phyloP scores from a whole-genome alignment of 1,139 yeast genomes.

The Hansenula lynferdii region DNA sequence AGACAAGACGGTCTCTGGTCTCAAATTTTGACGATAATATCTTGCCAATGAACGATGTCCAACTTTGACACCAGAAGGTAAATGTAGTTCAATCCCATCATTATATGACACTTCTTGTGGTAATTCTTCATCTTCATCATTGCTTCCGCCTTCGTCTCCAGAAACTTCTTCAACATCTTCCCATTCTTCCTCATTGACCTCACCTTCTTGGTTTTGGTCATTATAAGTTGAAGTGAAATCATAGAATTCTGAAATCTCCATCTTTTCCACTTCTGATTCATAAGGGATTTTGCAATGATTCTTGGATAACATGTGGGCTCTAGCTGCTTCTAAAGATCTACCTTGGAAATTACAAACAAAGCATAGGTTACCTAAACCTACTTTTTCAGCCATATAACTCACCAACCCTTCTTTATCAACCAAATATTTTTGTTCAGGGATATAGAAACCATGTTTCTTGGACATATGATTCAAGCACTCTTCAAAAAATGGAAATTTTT shows the following conservation, averaged over 20 bases:
- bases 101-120: constrained; percentile 44
- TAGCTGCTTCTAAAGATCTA: constrained; percentile 75
- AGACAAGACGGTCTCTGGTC: constrained; percentile 65
- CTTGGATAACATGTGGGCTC: constrained; percentile 88
- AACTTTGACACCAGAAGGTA: constrained; percentile 82
- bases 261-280: constrained; percentile 76
- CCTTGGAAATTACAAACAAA: constrained; percentile 86
- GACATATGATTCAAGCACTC: constrained; percentile 73
- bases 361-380: constrained; percentile 90
- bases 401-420: constrained; percentile 71
- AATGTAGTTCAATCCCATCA: constrained; percentile 71
- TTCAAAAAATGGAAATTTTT: constrained; percentile 43
- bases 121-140: constrained; percentile 45
- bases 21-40: constrained; percentile 79
- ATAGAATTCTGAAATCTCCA: constrained; percentile 87
- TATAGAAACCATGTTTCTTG: constrained; percentile 71
- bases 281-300: constrained; percentile 89
- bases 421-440: constrained; percentile 77
- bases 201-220: constrained; percentile 32
- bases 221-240: constrained; percentile 67
- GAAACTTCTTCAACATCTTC: constrained; percentile 39
- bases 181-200: constrained; percentile 33
- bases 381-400: constrained; percentile 79
- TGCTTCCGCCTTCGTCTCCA: constrained; percentile 29
- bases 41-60: constrained; percentile 89